Base-by-base conservation (phyloP, 192 early-diverging fungal genomes). In the Coemansia sp. region DNA sequence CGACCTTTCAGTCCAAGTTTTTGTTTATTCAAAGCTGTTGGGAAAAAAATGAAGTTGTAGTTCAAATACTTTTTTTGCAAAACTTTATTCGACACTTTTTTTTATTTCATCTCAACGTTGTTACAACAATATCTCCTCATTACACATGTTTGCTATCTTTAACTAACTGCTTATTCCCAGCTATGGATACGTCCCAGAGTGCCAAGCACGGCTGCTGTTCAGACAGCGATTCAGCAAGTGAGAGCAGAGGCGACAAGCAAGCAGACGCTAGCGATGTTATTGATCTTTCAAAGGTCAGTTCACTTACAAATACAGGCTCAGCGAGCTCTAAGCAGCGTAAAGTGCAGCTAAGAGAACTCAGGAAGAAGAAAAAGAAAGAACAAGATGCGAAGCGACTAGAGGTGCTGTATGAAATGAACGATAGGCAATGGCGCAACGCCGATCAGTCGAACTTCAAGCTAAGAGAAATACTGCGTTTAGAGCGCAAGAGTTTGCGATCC, bases 371-470 rank as follows among this genome's bases (percentile, higher is more conserved):
- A 6, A 61, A 41, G 3, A 15, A 1, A 48, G 45, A 48, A 4
- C 9, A 12, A 15, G 45, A 48, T 15, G 81, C 54, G 33, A 12
- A 90, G 5, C 69, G 83, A 2, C 71, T 98, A 6, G 85, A 84
- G 0, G 64, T 83, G 11, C 74, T 94, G 22, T 88, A 92, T 74
- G 74, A 74, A 9, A 75, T 86, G 4, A 94, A 86, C 58, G 86
- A 95, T n/a, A 71, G 76, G 15, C 85, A 90, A 45, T 96, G 94
- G 93, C 86, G 76, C 33, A 90, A 97, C 71, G 87, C 93, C 1
- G 97, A 95, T 68, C 73, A 86, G 7, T 75, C 85, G 35, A 94
- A 91, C 34, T 88, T 92, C 65, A 71, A 71, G 45, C 60, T 96
- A 45, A 87, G 95, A 8, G 88, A 86, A 45, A 83, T 83, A 51